phyloP scores from a whole-genome alignment of 2,329 filamentous ascomycete species.

The Colletotrichum paranaense region DNA sequence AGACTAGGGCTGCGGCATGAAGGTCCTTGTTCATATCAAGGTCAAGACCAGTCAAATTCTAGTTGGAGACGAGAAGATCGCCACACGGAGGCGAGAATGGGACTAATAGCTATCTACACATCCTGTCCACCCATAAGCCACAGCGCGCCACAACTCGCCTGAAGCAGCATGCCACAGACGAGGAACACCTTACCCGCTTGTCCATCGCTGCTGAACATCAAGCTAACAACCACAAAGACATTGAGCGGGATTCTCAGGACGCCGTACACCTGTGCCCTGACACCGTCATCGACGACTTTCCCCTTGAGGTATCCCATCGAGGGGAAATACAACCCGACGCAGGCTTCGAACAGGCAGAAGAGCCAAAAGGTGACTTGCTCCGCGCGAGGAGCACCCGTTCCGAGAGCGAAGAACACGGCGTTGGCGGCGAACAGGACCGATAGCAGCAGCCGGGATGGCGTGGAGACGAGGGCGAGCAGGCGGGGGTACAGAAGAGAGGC shows the following conservation, averaged over 20 bases:
- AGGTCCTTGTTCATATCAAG: neutral
- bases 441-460: constrained; percentile 43
- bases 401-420: constrained; percentile 50
- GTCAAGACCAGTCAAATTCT: neutral
- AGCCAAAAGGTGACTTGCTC: constrained; percentile 61
- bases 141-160: constrained; percentile 42
- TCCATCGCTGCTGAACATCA: constrained; percentile 50
- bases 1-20: neutral
- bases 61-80: neutral
- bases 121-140: constrained; percentile 37
- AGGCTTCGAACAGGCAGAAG: constrained; percentile 67
- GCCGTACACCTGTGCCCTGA: constrained; percentile 64
- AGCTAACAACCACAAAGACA: constrained; percentile 63
- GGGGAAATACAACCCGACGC: constrained; percentile 67
- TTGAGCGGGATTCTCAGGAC: constrained; percentile 68
- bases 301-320: constrained; percentile 65
- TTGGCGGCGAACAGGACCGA: constrained; percentile 52
- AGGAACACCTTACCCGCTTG: constrained; percentile 44
- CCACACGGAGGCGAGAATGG: neutral
- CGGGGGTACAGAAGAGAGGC: constrained; percentile 63
- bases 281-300: constrained; percentile 61
- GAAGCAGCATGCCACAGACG: constrained; percentile 45
- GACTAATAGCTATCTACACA: neutral
- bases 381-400: constrained; percentile 41
- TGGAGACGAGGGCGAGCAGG: constrained; percentile 28